Evolutionary conservation across 1,284 basidiomycete genomes (phyloP).

Genomic region (Ceratobasidium papillatum): DNA sequence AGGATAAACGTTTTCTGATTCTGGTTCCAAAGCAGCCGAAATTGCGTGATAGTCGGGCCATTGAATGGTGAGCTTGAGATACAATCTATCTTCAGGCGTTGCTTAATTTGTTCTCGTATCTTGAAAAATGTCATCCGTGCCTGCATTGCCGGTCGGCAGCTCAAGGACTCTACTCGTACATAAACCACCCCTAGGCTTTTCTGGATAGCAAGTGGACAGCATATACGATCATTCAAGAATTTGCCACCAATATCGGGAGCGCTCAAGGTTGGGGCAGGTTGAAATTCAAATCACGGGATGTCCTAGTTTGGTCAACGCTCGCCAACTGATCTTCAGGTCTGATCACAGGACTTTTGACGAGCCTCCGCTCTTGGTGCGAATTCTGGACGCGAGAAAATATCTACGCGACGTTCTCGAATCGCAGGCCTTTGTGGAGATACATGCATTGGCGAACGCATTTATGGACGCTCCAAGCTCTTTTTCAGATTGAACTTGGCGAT

Average conservation of each 20-base stretch:
- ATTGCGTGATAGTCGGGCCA: constrained; percentile 2
- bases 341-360: constrained; percentile 11
- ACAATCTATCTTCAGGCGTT: neutral
- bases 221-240: constrained; percentile 14
- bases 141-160: neutral
- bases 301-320: constrained; percentile 32
- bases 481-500: neutral
- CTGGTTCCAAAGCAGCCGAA: neutral
- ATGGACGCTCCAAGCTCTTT: neutral
- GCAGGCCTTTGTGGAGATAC: neutral
- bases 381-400: constrained; percentile 30
- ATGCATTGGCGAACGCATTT: neutral
- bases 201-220: neutral
- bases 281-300: constrained; percentile 25
- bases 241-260: constrained; percentile 28
- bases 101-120: constrained; percentile 20
- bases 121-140: neutral
- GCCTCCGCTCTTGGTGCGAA: constrained; percentile 6
- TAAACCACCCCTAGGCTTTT: neutral
- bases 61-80: constrained; percentile 6
- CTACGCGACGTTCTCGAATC: constrained; percentile 6
- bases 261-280: constrained; percentile 13
- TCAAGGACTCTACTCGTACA: neutral
- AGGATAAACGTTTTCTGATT: neutral
- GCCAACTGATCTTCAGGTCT: constrained; percentile 32